Conservation (phyloP, 345 rosid genomes). For the Mallotus nudiflorus region DNA sequence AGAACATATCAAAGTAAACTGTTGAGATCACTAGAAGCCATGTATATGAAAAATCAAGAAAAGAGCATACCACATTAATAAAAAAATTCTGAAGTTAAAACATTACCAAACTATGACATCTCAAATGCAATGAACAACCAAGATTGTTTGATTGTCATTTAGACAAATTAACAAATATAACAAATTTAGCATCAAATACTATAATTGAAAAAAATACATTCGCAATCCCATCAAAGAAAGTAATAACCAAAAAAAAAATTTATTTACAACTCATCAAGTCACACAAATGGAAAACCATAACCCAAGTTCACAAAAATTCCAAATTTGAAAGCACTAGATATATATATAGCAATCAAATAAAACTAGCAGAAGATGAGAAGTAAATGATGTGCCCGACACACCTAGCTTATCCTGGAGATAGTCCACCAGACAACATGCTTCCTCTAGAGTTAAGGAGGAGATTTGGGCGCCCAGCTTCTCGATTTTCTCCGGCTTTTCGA, state of each 20-base stretch:
- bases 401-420: no score
- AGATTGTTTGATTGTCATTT: slow-evolving; percentile 1
- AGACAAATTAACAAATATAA: slow-evolving; percentile 3
- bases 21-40: no score
- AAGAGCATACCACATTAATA: not conserved
- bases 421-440: no score
- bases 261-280: no score
- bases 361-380: not conserved
- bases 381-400: no score
- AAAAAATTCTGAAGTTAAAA: not conserved
- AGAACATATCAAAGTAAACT: not conserved
- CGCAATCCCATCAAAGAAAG: no score
- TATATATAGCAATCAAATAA: not conserved
- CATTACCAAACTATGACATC: not conserved
- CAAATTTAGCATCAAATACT: slow-evolving; percentile 5
- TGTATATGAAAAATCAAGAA: not conserved
- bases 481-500: no score
- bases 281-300: not conserved
- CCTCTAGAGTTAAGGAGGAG: no score
- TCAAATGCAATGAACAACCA: not conserved
- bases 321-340: not conserved
- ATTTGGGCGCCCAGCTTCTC: no score
- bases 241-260: no score
- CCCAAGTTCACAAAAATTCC: not conserved
- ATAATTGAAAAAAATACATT: no score